Evolutionary conservation across 1,139 yeast genomes (phyloP).

Genomic region (Meyerozyma carpophila): DNA sequence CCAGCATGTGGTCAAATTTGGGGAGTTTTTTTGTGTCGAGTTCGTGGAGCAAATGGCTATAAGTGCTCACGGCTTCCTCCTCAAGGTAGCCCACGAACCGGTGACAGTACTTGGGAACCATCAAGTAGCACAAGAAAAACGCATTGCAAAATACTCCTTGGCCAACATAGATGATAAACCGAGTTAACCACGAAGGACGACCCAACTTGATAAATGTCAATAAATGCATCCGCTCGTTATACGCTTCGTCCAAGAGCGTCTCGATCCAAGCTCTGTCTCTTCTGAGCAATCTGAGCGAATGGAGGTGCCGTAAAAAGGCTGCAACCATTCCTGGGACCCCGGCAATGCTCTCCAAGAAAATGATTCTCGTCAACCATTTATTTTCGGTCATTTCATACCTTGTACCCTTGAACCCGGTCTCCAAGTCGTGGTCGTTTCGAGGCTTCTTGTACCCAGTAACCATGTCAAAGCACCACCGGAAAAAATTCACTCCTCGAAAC

Average conservation of each 20-base stretch:
- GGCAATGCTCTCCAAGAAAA: conserved; percentile 69
- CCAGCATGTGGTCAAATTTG: conserved; percentile 35
- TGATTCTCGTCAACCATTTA: conserved; percentile 65
- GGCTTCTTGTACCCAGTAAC: conserved; percentile 65
- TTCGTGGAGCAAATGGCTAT: conserved; percentile 53
- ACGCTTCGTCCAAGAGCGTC: conserved; percentile 69
- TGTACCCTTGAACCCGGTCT: conserved; percentile 35
- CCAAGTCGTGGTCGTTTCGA: conserved; percentile 22
- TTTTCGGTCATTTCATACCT: conserved; percentile 54
- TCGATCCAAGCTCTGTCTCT: conserved; percentile 78
- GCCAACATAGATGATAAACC: conserved; percentile 52
- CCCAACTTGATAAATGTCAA: conserved; percentile 65
- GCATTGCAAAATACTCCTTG: conserved; percentile 70
- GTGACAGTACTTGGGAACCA: conserved; percentile 63
- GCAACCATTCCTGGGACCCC: conserved; percentile 82
- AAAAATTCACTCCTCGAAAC: conserved; percentile 34
- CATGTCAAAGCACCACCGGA: conserved; percentile 52
- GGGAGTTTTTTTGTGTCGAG: conserved; percentile 51
- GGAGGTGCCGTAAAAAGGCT: conserved; percentile 61
- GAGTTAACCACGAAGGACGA: conserved; percentile 58
- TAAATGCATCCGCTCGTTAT: conserved; percentile 75
- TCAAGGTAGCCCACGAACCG: conserved; percentile 76
- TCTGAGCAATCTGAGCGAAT: conserved; percentile 52
- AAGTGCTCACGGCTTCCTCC: conserved; percentile 74
- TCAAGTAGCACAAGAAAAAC: conserved; percentile 57